Conservation (phyloP, 768 basidiomycete genomes). For the Termitomyces titanicus region DNA sequence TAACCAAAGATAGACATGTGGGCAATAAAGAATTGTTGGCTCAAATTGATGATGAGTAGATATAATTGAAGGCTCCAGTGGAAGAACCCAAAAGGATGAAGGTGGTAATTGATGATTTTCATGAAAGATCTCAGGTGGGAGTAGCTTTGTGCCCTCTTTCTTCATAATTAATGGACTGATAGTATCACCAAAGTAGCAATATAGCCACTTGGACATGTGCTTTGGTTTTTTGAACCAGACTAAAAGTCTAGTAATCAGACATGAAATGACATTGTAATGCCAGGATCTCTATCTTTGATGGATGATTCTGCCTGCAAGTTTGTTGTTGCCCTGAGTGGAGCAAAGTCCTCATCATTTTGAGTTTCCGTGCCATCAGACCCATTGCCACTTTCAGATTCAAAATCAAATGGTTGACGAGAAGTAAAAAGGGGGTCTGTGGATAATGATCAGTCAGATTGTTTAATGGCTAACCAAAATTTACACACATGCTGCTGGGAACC, state of each 20-base stretch:
- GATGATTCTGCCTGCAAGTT: neutral
- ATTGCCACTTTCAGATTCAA: neutral
- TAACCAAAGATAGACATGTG: constrained; percentile 18
- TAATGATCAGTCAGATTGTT: neutral
- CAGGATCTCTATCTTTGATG: neutral
- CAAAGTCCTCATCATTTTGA: neutral
- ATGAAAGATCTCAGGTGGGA: neutral
- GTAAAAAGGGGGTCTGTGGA: neutral
- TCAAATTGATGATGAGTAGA: constrained; percentile 7
- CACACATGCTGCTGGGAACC: neutral
- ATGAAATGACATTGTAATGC: neutral
- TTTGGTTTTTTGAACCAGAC: neutral
- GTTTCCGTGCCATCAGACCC: neutral
- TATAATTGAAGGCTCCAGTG: neutral
- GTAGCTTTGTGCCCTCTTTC: neutral
- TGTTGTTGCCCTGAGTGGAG: neutral
- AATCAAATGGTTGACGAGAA: neutral
- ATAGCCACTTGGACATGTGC: neutral
- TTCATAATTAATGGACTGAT: neutral
- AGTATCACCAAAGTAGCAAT: neutral
- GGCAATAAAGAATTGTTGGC: constrained; percentile 10
- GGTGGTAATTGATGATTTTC: neutral
- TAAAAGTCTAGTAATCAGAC: neutral
- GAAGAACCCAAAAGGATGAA: neutral
- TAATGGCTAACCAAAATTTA: too few relatives aligned